These are phyloP conservation scores for Melampsora larici-populina DNA, from an alignment of 1,284 basidiomycete genomes.

Conservation along the genomic window DNA sequence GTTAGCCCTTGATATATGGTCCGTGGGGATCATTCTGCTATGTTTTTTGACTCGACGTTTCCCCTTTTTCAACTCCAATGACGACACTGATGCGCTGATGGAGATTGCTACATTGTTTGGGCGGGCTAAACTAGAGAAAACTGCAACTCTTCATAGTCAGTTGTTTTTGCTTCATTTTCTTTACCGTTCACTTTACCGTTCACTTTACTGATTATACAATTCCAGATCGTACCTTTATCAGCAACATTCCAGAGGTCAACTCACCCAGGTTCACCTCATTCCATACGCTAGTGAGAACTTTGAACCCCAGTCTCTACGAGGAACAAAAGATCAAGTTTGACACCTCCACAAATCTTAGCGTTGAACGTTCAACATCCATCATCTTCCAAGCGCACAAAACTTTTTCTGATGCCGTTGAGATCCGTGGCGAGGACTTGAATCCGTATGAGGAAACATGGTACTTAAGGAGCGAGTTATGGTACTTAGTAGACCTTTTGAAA, in stretches of 20 bases:
- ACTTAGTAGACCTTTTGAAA: slow-evolving; percentile 70
- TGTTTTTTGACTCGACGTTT: slow-evolving; percentile 91
- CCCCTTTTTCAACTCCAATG: slow-evolving; percentile 88
- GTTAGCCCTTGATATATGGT: slow-evolving; percentile 92
- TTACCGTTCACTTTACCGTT: neutral
- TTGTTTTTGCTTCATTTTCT: slow-evolving; percentile 43
- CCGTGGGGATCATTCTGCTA: slow-evolving; percentile 84
- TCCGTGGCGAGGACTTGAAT: slow-evolving; percentile 38
- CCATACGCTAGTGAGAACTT: slow-evolving; percentile 67
- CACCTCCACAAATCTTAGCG: slow-evolving; percentile 52
- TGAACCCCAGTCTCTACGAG: slow-evolving; percentile 68
- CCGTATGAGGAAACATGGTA: slow-evolving; percentile 54
- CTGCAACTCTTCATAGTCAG: slow-evolving; percentile 84
- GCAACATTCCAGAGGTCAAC: slow-evolving; percentile 74
- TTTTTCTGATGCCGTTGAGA: slow-evolving; percentile 33
- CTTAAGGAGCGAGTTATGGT: slow-evolving; percentile 61
- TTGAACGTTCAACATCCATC: slow-evolving; percentile 43
- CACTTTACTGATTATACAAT: too few species aligned
- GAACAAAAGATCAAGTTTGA: slow-evolving; percentile 44
- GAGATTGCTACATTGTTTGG: slow-evolving; percentile 90
- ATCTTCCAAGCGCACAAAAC: slow-evolving; percentile 44
- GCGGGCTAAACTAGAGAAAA: slow-evolving; percentile 73
- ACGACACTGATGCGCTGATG: slow-evolving; percentile 91
- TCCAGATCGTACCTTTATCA: slow-evolving; percentile 75
- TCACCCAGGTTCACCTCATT: slow-evolving; percentile 64